Conservation (phyloP, 257 asterid species). For the Penstemon eatonii region DNA sequence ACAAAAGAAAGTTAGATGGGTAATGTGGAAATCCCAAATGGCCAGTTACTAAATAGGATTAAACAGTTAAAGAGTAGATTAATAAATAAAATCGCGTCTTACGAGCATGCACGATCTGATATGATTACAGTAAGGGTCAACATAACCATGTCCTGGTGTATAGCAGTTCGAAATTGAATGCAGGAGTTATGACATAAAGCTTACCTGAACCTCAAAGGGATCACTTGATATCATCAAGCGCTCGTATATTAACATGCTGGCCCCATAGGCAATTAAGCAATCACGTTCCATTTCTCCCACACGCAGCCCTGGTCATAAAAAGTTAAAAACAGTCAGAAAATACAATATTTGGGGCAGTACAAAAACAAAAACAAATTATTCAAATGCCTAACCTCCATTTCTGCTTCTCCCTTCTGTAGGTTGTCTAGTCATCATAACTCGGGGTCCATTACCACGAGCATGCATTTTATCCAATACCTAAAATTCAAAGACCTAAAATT, state of each 20-base stretch:
- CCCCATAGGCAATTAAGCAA: constrained; percentile 97
- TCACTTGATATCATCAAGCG: constrained; percentile 94
- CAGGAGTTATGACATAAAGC: constrained; percentile 15
- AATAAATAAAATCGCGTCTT: background rate
- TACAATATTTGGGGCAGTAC: background rate
- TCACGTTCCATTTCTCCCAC: constrained; percentile 99
- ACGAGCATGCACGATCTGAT: background rate
- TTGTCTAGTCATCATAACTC: constrained; percentile 85
- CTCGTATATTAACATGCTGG: constrained; percentile 88
- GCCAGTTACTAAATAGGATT: background rate
- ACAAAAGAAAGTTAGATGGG: background rate
- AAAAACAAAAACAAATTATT: background rate
- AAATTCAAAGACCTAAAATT: constrained; percentile 7
- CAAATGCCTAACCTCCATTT: constrained; percentile 68
- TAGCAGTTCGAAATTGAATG: background rate
- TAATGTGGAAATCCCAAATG: background rate
- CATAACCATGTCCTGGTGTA: background rate
- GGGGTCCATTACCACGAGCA: constrained; percentile 95
- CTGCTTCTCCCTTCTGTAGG: constrained; percentile 96
- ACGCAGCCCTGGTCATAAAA: constrained; percentile 62
- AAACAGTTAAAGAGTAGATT: background rate
- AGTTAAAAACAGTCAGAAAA: constrained; percentile 20
- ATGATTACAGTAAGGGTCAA: background rate
- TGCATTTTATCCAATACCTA: constrained; percentile 97
- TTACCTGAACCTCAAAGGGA: constrained; percentile 93